phyloP scores from a whole-genome alignment of 768 basidiomycete genomes.

The Termitomyces sp. region DNA sequence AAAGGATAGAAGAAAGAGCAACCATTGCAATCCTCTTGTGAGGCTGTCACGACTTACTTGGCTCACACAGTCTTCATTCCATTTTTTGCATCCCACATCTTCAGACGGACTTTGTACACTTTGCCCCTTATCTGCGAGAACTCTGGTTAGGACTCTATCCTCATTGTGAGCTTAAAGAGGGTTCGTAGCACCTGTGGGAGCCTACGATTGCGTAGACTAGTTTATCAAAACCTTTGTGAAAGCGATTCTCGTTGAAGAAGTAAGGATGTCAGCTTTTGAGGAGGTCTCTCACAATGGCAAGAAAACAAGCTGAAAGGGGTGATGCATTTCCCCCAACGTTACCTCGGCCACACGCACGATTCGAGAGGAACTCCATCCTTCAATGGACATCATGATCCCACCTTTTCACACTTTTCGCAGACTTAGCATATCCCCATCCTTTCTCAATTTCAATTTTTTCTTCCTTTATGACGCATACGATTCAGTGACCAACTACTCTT shows the following conservation, averaged over 20 bases:
- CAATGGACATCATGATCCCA: not conserved
- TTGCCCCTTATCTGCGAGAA: not conserved
- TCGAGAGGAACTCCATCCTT: not conserved
- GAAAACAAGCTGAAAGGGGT: not conserved
- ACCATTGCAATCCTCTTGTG: not conserved
- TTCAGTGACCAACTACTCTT: not conserved
- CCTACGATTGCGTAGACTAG: not conserved
- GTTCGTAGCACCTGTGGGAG: not conserved
- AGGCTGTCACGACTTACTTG: not conserved
- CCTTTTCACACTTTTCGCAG: not conserved
- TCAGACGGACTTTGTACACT: not conserved
- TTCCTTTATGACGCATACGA: not conserved
- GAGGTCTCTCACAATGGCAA: too few species aligned
- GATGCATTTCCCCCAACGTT: slow-evolving; percentile 1
- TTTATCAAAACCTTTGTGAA: not conserved
- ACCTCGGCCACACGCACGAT: not conserved
- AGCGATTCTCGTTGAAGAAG: not conserved
- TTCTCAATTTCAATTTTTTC: not conserved
- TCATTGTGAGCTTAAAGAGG: too few species aligned
- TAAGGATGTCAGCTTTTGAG: not conserved
- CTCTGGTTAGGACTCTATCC: not conserved
- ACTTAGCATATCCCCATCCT: not conserved
- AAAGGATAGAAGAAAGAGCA: too few species aligned
- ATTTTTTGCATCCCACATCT: not conserved
- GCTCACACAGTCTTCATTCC: not conserved